Evolutionary conservation across 1,139 yeast genomes (phyloP), one percentile per base, ranked within the genome.

Genomic region (Sugiyamaella xylanicola): DNA sequence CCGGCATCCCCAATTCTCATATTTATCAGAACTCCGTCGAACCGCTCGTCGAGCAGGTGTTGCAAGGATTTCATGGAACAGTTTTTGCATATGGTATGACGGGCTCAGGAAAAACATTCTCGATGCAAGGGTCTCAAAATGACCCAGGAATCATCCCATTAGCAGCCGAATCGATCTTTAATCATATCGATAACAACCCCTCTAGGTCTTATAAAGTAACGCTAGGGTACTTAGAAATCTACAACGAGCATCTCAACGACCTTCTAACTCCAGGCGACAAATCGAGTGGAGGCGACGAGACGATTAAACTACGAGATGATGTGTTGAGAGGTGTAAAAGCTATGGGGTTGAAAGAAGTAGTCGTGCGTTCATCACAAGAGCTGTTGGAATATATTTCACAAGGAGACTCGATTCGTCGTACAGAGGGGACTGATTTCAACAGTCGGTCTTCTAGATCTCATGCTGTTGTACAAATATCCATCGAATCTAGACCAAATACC

Each of bases 81-180:
- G 54, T 54, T 16, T 90, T 92, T 71, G 96, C 97, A 1, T 90
- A 91, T 67, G 96, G 97, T 50, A 88, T 88, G 92, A 90, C 98
- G 0, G 98, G 98, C 0, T 89, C 97, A 1, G 98, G 98, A 32
- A 92, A 92, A 69, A 92, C 98, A 0, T 87, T 83, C 67, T 86
- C 95, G 2, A 90, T 92, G 97, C 87, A 87, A 61, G 97, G 97
- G 35, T 75, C 79, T 11, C 76, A 73, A 0, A 63, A 68, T 1
- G 90, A 87, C 62, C 86, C 88, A 0, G 97, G 97, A 22, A 80
- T 91, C 56, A 89, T 91, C 44, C 86, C 87, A 21, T 74, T 85
- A 42, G 87, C 96, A 0, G 84, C 87, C 3, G 77, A 79, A 58
- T 85, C 86, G 53, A 79, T 91, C 4, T 91, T 86, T 65, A 73